A percentile compares a stretch with the other conserved stretches of the same genome.
These are phyloP conservation scores for Aspergillus sp. DNA, from an alignment of 2,329 filamentous ascomycete species.

Conservation along the genomic window DNA sequence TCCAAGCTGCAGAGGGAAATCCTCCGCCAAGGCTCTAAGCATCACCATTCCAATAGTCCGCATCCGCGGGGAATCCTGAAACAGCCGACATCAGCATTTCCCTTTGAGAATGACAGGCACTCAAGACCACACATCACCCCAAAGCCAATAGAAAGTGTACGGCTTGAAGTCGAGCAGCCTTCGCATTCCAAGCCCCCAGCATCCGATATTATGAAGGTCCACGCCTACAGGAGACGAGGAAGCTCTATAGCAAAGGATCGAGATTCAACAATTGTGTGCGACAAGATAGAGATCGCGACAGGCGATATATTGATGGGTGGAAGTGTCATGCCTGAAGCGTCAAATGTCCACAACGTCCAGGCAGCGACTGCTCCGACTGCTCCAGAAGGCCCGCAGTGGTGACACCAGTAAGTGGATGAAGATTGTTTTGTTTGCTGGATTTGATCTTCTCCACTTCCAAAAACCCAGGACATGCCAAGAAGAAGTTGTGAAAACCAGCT, in stretches of 20 bases:
- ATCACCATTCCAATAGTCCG: too few relatives aligned
- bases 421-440: too few relatives aligned
- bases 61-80: constrained; percentile 8
- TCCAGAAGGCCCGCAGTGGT: too few relatives aligned
- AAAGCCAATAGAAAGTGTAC: not conserved
- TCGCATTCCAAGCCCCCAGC: not conserved
- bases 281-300: constrained; percentile 1
- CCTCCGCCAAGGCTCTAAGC: too few relatives aligned
- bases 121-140: not conserved
- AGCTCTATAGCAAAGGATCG: not conserved
- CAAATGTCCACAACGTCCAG: too few relatives aligned
- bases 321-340: not conserved
- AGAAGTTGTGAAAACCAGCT: too few relatives aligned
- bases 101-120: constrained; percentile 1
- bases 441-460: too few relatives aligned
- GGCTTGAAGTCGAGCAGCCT: constrained; percentile 1
- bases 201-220: constrained; percentile 6
- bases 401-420: too few relatives aligned
- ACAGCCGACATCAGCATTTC: constrained; percentile 4
- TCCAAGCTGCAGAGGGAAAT: too few relatives aligned
- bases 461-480: too few relatives aligned
- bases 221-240: constrained; percentile 1
- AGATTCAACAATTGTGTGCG: not conserved
- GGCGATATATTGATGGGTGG: constrained; percentile 5
- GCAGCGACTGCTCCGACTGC: too few relatives aligned